These are phyloP conservation scores for Thermothelomyces thermophilus DNA, from an alignment of 2,329 filamentous ascomycete species.

Conservation along the genomic window DNA sequence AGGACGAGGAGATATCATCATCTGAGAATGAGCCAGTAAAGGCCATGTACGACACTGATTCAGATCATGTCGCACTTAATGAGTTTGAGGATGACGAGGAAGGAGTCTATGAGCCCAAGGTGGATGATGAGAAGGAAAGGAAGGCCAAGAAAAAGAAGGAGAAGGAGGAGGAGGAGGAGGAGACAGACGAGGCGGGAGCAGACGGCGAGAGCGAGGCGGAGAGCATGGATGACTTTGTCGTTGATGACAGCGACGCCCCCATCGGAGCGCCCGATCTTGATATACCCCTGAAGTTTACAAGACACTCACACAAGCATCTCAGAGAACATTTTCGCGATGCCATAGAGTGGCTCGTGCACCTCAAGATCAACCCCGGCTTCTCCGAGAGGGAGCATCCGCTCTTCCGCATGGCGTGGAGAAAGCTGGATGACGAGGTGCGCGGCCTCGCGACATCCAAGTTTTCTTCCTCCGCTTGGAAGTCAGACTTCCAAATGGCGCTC, in stretches of 20 bases:
- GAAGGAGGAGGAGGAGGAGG: conserved; percentile 6
- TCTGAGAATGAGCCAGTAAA: conserved; percentile 12
- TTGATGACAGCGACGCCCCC: conserved; percentile 48
- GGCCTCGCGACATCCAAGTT: conserved; percentile 66
- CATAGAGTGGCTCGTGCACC: conserved; percentile 76
- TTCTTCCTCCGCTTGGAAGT: conserved; percentile 62
- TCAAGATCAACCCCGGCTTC: conserved; percentile 68
- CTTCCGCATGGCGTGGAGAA: conserved; percentile 62
- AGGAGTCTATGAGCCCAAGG: conserved; percentile 13
- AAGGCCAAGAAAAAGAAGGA: conserved; percentile 8
- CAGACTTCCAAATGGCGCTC: conserved; percentile 59
- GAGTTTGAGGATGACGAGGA: conserved; percentile 33
- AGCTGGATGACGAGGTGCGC: conserved; percentile 63
- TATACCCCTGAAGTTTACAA: conserved; percentile 64
- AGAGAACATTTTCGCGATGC: conserved; percentile 68
- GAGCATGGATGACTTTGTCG: conserved; percentile 54
- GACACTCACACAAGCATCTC: conserved; percentile 57
- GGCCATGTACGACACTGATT: conserved; percentile 29
- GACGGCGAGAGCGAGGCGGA: conserved; percentile 21
- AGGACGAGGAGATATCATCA: conserved; percentile 12
- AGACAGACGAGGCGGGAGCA: conserved; percentile 6
- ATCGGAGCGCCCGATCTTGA: conserved; percentile 47
- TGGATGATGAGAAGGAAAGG: conserved; percentile 4
- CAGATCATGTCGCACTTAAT: conserved; percentile 25
- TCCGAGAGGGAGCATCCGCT: conserved; percentile 51